These are phyloP conservation scores for Penstemon eatonii DNA, from an alignment of 257 asterid species.

Conservation along the genomic window DNA sequence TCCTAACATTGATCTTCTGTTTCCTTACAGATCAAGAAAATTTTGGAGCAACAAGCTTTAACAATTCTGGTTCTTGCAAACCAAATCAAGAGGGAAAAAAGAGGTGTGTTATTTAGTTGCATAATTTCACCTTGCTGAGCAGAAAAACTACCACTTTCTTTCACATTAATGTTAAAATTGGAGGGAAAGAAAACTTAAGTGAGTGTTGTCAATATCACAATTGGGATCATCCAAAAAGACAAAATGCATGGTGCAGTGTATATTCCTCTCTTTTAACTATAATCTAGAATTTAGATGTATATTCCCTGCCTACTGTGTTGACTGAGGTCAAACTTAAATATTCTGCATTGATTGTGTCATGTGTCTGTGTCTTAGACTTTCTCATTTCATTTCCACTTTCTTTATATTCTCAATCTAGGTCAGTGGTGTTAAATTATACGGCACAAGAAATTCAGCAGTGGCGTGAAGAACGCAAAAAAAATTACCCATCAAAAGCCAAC, in stretches of 20 bases:
- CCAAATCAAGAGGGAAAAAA: conserved; percentile 46
- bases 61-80: conserved; percentile 33
- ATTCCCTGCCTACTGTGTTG: conserved; percentile 11
- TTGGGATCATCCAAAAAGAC: neutral
- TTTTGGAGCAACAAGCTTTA: conserved; percentile 34
- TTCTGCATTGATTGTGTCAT: conserved; percentile 1
- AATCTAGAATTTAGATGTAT: neutral
- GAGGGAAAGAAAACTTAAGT: conserved; percentile 14
- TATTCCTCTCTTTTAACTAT: conserved; percentile 3
- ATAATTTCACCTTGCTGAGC: conserved; percentile 15
- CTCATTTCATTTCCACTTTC: conserved; percentile 24
- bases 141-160: conserved; percentile 12
- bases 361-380: conserved; percentile 16
- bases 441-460: conserved; percentile 82
- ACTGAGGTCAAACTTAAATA: neutral
- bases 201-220: neutral
- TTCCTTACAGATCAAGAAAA: conserved; percentile 38
- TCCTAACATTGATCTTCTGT: conserved; percentile 24
- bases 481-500: conserved; percentile 70
- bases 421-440: conserved; percentile 55
- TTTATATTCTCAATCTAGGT: conserved; percentile 41
- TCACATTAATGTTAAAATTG: neutral
- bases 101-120: conserved; percentile 49
- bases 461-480: conserved; percentile 77
- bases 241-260: conserved; percentile 4